Conservation (phyloP, 805 yeast genomes). For the Candida namnaoensis region DNA sequence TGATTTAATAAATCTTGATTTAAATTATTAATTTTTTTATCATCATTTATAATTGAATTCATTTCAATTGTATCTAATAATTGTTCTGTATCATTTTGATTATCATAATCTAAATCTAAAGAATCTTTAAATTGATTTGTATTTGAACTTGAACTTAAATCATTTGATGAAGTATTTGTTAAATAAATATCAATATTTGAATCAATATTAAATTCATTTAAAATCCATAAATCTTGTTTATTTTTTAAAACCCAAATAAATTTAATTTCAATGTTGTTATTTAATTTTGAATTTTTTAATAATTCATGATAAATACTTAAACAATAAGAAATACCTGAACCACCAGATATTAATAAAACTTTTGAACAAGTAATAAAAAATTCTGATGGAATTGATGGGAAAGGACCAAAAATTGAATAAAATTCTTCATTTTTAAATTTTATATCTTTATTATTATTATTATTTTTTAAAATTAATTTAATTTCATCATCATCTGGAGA, state of each 20-base stretch:
- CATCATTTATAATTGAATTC: slow-evolving; percentile 5
- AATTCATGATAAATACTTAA: slow-evolving; percentile 41
- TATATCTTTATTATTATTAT: slow-evolving; percentile 18
- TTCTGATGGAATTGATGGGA: slow-evolving; percentile 32
- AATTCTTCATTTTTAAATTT: not conserved
- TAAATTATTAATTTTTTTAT: slow-evolving; percentile 13
- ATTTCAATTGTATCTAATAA: slow-evolving; percentile 5
- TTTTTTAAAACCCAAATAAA: slow-evolving; percentile 49
- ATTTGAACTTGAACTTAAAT: not conserved
- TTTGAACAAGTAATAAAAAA: slow-evolving; percentile 41
- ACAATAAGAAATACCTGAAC: slow-evolving; percentile 65
- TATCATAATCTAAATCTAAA: slow-evolving; percentile 2
- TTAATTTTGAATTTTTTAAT: slow-evolving; percentile 3
- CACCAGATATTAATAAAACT: slow-evolving; percentile 55
- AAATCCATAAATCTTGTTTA: slow-evolving; percentile 36
- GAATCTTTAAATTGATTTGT: not conserved
- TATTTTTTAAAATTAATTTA: slow-evolving; percentile 32
- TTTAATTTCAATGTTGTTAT: slow-evolving; percentile 13
- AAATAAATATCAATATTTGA: slow-evolving; percentile 28
- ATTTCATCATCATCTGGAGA: slow-evolving; percentile 28
- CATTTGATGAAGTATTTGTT: slow-evolving; percentile 17
- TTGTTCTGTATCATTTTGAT: slow-evolving; percentile 10
- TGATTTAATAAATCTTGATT: not conserved
- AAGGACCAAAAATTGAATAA: slow-evolving; percentile 33
- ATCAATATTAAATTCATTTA: slow-evolving; percentile 26